These are phyloP conservation scores for Candida takata DNA, from an alignment of 805 yeast genomes.

Conservation along the genomic window DNA sequence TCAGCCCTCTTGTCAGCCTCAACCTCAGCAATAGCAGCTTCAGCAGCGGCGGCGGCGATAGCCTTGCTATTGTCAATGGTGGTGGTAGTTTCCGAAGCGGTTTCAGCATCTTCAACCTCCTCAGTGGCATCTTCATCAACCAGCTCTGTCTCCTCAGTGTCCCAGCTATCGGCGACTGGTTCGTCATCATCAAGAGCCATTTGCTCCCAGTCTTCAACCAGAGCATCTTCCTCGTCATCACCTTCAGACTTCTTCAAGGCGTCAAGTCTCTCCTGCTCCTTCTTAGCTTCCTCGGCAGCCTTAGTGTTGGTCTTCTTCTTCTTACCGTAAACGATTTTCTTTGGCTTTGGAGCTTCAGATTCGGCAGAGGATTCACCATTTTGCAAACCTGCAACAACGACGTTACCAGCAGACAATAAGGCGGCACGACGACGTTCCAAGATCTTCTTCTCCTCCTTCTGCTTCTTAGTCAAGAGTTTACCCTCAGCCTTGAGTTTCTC, in stretches of 20 bases:
- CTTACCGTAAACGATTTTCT: constrained; percentile 56
- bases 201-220: constrained; percentile 84
- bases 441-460: constrained; percentile 82
- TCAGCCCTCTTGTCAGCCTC: constrained; percentile 15
- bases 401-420: constrained; percentile 65
- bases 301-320: constrained; percentile 49
- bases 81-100: constrained; percentile 12
- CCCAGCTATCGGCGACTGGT: constrained; percentile 46
- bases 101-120: constrained; percentile 26
- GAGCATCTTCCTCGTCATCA: constrained; percentile 28
- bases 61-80: constrained; percentile 6
- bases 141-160: constrained; percentile 30
- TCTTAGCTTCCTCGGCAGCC: constrained; percentile 19
- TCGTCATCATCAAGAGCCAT: constrained; percentile 56
- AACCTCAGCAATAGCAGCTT: constrained; percentile 25
- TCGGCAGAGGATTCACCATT: constrained; percentile 14
- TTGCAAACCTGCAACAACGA: constrained; percentile 68
- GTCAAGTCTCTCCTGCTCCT: constrained; percentile 23
- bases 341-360: constrained; percentile 38
- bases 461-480: constrained; percentile 86
- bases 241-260: constrained; percentile 14
- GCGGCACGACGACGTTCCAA: constrained; percentile 87
- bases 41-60: constrained; percentile 22
- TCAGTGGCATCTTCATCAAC: constrained; percentile 27
- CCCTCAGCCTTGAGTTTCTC: constrained; percentile 97